Percentiles rank a stretch among this genome's conserved stretches.
Conservation (phyloP, 1,139 yeast genomes). For the Diutina pseudorugosa region DNA sequence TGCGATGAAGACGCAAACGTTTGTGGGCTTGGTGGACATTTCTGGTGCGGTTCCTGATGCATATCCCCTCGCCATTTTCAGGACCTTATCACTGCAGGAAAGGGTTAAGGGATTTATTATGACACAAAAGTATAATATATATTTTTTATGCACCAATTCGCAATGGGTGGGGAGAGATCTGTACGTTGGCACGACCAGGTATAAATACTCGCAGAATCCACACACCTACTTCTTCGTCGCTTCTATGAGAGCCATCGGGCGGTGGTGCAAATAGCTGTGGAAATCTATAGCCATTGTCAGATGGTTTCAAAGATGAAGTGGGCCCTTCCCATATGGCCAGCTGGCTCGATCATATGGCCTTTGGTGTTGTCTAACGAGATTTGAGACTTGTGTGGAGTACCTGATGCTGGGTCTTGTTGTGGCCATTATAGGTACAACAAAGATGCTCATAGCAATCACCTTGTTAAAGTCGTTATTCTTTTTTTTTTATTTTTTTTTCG, state of each 20-base stretch:
- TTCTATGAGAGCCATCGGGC: neutral
- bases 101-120: neutral
- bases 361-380: neutral
- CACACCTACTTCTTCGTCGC: neutral
- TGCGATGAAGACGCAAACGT: neutral
- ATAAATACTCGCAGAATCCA: neutral
- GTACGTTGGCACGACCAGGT: neutral
- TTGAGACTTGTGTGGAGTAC: neutral
- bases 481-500: no score
- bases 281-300: neutral
- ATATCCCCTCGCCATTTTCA: neutral
- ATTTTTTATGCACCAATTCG: neutral
- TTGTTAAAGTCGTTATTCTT: neutral
- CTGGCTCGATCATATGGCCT: neutral
- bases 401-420: neutral
- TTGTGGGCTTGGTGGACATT: neutral
- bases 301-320: neutral
- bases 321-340: neutral
- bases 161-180: neutral
- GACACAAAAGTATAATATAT: neutral
- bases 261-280: neutral
- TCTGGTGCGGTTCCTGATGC: neutral
- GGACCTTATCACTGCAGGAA: neutral
- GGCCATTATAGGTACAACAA: neutral
- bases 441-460: neutral